A percentile compares a stretch with the other conserved stretches of the same genome.
Evolutionary conservation across 177 flowering plant genomes (phyloP).

Genomic region (Vitis hybrid): DNA sequence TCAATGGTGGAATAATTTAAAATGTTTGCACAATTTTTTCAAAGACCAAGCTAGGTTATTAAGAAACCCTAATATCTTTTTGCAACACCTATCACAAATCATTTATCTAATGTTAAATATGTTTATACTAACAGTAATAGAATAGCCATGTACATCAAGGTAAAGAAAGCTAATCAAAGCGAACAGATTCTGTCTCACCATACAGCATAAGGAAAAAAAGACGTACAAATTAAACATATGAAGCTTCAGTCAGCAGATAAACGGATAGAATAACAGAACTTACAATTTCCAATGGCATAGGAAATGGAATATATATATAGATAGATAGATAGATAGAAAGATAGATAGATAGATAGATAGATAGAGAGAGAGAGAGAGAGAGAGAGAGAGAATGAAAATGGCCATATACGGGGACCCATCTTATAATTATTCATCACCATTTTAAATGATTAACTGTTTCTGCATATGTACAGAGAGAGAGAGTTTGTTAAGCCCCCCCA

Average conservation of each 20-base stretch:
- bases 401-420: not conserved
- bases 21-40: not conserved
- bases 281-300: not conserved
- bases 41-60: not conserved
- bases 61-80: not conserved
- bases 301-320: not conserved
- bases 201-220: too few relatives aligned
- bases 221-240: too few relatives aligned
- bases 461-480: not conserved
- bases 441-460: not conserved
- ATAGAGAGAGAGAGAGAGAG: too few relatives aligned
- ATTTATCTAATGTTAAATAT: not conserved
- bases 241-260: too few relatives aligned
- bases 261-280: too few relatives aligned
- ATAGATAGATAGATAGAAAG: too few relatives aligned
- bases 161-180: too few relatives aligned
- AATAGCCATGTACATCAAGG: too few relatives aligned
- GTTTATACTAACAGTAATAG: not conserved
- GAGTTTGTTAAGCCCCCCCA: not conserved
- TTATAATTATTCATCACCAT: not conserved
- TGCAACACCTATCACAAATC: not conserved
- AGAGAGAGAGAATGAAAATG: not conserved
- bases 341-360: too few relatives aligned
- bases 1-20: not conserved
- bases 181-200: not conserved